Base-by-base conservation (phyloP, 768 basidiomycete species). In the Psilocybe cyanescens region DNA sequence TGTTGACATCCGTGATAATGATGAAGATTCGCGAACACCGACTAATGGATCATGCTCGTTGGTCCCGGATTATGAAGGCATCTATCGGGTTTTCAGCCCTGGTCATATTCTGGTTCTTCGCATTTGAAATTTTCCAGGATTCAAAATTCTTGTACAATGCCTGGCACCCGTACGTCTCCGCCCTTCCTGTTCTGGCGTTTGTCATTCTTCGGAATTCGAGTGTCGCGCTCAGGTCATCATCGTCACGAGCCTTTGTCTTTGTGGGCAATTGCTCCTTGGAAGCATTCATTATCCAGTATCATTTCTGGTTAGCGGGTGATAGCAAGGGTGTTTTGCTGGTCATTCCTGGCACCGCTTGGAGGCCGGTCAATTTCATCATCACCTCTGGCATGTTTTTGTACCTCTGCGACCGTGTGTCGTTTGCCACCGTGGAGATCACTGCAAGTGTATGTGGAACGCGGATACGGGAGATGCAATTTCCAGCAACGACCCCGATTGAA, bases 201-300 rank as follows among this genome's bases (percentile, higher is more conserved):
- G 80, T 84, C 58, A 73, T 83, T 39, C 78, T 96, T n/a, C 84
- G 95, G 64, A 95, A 95, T 66, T 86, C 92, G 17, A 94, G 78
- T 48, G 76, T 81, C 2, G 76, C 84, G 54, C 77, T 96, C 47
- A 88, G 95, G 44, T 91, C 91, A 2, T 82, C 80, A 39, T 85
- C 85, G 19, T 91, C 88, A 9, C 79, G 77, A 12, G 74, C 85
- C 30, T 96, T 95, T 76, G 86, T 86, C 28, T 94, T 92, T 75
- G 81, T 96, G 55, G 95, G 95, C 44, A 86, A 80, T 70, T 95
- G 92, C 74, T 95, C 94, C 4, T 82, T 97, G 57, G 95, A 97
- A 75, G 90, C 94, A 0, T 97, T 95, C 73, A 90, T 96, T 69
- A 84, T 96, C 60, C 94, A 97, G 70, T 96, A 88, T 72, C 94